These are phyloP conservation scores for Collybia sp. DNA, from an alignment of 768 basidiomycete species.

Conservation along the genomic window DNA sequence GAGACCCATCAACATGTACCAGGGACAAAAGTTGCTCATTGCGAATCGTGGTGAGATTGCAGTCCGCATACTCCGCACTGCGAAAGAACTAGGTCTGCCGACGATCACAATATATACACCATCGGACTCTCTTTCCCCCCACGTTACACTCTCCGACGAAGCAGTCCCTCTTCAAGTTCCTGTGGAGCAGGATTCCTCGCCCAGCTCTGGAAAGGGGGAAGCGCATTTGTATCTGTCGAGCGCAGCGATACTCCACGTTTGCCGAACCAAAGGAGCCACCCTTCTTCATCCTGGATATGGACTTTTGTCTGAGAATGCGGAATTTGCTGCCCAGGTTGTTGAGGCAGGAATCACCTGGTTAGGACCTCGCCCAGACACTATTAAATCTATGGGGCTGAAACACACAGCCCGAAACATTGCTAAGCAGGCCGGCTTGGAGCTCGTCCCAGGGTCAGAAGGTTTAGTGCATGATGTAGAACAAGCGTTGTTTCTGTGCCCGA, in stretches of 20 bases:
- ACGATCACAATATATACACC: constrained; percentile 58
- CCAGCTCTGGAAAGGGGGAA: constrained; percentile 25
- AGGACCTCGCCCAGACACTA: constrained; percentile 47
- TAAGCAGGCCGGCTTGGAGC: constrained; percentile 38
- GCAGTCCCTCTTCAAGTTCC: constrained; percentile 32
- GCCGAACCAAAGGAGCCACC: constrained; percentile 34
- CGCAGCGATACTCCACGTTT: constrained; percentile 34
- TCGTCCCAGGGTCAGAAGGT: constrained; percentile 54
- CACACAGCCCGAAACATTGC: constrained; percentile 51
- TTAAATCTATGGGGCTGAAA: constrained; percentile 56
- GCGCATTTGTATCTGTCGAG: constrained; percentile 37
- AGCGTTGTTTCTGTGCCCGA: constrained; percentile 31
- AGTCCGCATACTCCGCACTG: constrained; percentile 55
- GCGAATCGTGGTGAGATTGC: constrained; percentile 76
- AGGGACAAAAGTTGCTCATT: constrained; percentile 50
- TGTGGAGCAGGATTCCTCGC: constrained; percentile 1
- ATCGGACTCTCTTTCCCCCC: constrained; percentile 53
- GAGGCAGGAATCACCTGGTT: constrained; percentile 52
- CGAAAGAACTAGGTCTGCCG: constrained; percentile 41
- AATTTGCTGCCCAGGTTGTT: constrained; percentile 42
- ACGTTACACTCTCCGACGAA: constrained; percentile 54
- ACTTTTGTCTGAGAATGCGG: constrained; percentile 61
- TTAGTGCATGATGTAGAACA: constrained; percentile 37
- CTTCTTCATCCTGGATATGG: constrained; percentile 64
- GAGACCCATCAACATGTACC: constrained; percentile 4